A percentile compares a stretch with the other conserved stretches of the same genome.
Evolutionary conservation across 1,284 basidiomycete species (phyloP).

Genomic region (Trametes polyzona): DNA sequence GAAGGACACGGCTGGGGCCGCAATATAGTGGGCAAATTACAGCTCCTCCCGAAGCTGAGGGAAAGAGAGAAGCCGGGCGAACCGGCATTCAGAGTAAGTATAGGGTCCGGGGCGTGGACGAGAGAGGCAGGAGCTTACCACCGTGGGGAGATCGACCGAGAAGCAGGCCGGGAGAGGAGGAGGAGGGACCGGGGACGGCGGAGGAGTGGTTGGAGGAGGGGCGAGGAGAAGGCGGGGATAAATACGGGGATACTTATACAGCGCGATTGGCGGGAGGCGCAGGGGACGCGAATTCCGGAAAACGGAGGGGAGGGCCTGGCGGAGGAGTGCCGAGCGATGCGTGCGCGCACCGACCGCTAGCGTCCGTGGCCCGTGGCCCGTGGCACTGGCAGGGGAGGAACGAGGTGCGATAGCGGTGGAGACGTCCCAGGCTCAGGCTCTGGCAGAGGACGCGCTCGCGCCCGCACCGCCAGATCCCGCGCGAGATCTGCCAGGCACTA

Average conservation of each 20-base stretch:
- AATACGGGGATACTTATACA: slow-evolving; percentile 10
- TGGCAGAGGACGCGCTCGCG: too few species aligned
- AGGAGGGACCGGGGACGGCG: neutral
- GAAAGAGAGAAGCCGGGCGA: slow-evolving; percentile 17
- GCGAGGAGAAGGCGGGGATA: neutral
- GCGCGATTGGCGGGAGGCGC: neutral
- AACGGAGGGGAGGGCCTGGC: neutral
- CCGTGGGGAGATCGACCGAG: slow-evolving; percentile 1
- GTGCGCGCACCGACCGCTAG: neutral
- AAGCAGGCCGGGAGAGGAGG: slow-evolving; percentile 3
- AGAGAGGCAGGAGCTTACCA: slow-evolving; percentile 18
- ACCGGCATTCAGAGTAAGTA: slow-evolving; percentile 15
- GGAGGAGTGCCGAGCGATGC: neutral
- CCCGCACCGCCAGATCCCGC: slow-evolving; percentile 17
- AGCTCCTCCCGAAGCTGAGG: slow-evolving; percentile 28
- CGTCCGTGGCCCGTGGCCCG: too few species aligned
- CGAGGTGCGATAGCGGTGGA: too few species aligned
- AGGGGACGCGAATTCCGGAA: slow-evolving; percentile 5
- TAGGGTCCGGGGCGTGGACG: slow-evolving; percentile 6
- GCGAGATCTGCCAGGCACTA: neutral
- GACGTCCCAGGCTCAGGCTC: neutral
- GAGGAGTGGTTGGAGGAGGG: neutral
- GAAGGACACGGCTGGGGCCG: slow-evolving; percentile 5
- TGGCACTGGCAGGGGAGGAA: too few species aligned
- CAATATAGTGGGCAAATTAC: slow-evolving; percentile 17